Conservation (phyloP, 2,329 filamentous ascomycete species). For the Pseudonectria foliicola region DNA sequence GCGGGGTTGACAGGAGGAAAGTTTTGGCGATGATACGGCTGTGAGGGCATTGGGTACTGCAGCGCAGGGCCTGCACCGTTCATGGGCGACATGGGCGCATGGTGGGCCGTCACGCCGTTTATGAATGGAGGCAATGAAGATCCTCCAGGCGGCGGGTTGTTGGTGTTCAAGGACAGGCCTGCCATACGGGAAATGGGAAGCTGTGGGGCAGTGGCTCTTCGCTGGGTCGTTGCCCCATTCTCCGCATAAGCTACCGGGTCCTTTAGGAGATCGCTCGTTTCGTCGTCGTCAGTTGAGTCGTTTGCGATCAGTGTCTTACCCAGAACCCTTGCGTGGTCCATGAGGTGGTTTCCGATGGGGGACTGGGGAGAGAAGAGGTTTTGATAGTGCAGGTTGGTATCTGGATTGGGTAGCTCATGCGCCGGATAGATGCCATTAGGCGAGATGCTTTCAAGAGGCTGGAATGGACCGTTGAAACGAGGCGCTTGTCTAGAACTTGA, state of each 20-base stretch:
- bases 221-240: constrained; percentile 38
- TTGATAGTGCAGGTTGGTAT: constrained; percentile 47
- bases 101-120: constrained; percentile 32
- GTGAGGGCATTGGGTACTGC: constrained; percentile 31
- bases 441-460: constrained; percentile 53
- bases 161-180: constrained; percentile 63
- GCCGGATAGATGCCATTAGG: constrained; percentile 44
- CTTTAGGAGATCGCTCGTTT: constrained; percentile 64
- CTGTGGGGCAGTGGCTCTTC: constrained; percentile 65
- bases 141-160: constrained; percentile 35
- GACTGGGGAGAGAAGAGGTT: constrained; percentile 67
- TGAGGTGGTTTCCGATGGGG: constrained; percentile 62
- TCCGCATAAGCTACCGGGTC: constrained; percentile 69
- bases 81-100: constrained; percentile 48
- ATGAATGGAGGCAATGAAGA: constrained; percentile 46
- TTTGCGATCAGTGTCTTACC: constrained; percentile 69
- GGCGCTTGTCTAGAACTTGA: constrained; percentile 44
- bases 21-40: constrained; percentile 55
- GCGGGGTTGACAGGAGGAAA: constrained; percentile 88
- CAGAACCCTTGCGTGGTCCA: constrained; percentile 51
- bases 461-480: constrained; percentile 57
- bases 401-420: constrained; percentile 53
- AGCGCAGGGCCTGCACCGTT: constrained; percentile 30
- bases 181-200: constrained; percentile 63
- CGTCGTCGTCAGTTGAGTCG: constrained; percentile 57